Conservation (phyloP, 352 stramenopile species). For the Phytophthora macrochlamydospora region DNA sequence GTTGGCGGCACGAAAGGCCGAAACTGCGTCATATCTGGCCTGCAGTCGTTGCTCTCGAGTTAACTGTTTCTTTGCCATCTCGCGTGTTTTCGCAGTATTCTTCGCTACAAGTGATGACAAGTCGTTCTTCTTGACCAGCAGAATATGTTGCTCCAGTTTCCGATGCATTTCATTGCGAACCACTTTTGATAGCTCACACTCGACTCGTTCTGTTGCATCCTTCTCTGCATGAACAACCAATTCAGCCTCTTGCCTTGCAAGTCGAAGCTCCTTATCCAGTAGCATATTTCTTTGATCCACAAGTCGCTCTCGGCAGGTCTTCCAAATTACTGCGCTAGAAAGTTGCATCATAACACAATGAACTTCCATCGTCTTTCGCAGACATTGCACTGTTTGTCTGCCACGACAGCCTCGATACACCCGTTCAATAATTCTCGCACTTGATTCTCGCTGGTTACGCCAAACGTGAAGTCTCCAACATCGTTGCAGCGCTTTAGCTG, state of each 20-base stretch:
- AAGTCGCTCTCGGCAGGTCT: constrained; percentile 3
- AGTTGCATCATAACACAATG: constrained; percentile 13
- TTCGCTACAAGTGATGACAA: neutral
- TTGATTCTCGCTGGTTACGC: neutral
- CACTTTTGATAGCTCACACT: constrained; percentile 16
- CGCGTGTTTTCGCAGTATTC: neutral
- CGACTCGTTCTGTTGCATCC: constrained; percentile 1
- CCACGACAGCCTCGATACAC: constrained; percentile 15
- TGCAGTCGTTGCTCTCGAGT: constrained; percentile 5
- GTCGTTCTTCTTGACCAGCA: constrained; percentile 4
- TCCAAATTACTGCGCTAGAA: constrained; percentile 3
- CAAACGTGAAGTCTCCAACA: constrained; percentile 11
- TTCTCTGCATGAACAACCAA: constrained; percentile 6
- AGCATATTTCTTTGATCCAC: neutral
- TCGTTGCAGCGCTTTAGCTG: constrained; percentile 10
- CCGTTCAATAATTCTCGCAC: constrained; percentile 5
- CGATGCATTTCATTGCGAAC: constrained; percentile 19
- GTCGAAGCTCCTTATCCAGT: constrained; percentile 3
- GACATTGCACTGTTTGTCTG: constrained; percentile 1
- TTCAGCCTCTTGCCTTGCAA: constrained; percentile 3
- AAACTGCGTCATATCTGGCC: constrained; percentile 4
- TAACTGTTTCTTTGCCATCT: constrained; percentile 2
- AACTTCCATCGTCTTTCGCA: constrained; percentile 14
- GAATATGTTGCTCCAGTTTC: constrained; percentile 12
- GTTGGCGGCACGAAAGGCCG: constrained; percentile 1